A percentile compares a stretch with the other conserved stretches of the same genome.
These are phyloP conservation scores for Aquilaria agallochum DNA, from an alignment of 441 rosid genomes.

Conservation along the genomic window DNA sequence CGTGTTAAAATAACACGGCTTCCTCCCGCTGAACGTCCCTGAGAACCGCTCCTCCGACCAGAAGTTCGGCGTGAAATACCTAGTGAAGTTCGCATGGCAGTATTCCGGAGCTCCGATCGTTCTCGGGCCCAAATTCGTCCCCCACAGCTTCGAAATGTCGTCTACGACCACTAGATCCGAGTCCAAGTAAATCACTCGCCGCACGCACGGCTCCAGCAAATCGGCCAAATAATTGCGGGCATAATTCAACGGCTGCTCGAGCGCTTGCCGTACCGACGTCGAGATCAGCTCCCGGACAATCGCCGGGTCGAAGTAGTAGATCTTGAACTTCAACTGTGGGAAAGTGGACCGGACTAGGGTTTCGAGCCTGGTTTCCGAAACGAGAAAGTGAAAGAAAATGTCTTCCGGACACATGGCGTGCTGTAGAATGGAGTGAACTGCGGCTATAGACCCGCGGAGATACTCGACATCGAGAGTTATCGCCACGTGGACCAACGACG, in stretches of 20 bases:
- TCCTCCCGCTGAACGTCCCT: constrained; percentile 49
- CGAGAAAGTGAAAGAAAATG: constrained; percentile 82
- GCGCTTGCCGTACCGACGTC: constrained; percentile 82
- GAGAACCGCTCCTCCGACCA: constrained; percentile 57
- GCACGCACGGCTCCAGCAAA: constrained; percentile 75
- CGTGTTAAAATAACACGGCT: constrained; percentile 79
- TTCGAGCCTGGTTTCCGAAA: constrained; percentile 55
- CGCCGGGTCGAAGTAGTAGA: constrained; percentile 77
- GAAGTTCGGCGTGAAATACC: constrained; percentile 66
- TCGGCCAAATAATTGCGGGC: constrained; percentile 85
- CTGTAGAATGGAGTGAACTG: constrained; percentile 73
- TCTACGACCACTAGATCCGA: constrained; percentile 85
- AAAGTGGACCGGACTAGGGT: constrained; percentile 71
- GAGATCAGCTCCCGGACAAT: constrained; percentile 70
- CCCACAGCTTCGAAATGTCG: constrained; percentile 74
- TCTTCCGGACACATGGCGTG: constrained; percentile 73
- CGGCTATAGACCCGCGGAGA: constrained; percentile 85
- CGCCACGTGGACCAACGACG: constrained; percentile 64
- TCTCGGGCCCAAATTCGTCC: constrained; percentile 44
- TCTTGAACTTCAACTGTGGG: constrained; percentile 65
- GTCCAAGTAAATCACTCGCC: constrained; percentile 72
- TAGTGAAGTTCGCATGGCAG: constrained; percentile 81
- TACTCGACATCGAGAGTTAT: constrained; percentile 74
- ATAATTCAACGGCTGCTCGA: constrained; percentile 87
- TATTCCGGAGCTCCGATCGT: constrained; percentile 90